Base-by-base conservation (phyloP, 306 rosid species). In the Sechiopsis laciniata region DNA sequence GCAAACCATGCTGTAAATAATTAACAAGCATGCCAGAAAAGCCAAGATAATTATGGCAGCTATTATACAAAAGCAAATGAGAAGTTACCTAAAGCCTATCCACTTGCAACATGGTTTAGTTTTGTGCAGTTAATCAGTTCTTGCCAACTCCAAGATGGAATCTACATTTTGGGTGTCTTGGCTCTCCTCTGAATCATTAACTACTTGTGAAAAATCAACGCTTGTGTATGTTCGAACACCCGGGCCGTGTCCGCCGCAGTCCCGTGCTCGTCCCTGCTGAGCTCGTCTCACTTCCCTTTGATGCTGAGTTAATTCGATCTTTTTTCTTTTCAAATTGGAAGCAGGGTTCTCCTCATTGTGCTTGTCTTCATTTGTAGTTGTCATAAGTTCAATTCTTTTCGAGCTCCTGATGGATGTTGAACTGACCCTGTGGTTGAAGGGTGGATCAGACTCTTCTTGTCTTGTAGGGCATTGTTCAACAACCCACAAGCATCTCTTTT, bases 221-320 rank as follows among this genome's bases (percentile, higher is more conserved):
- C 75, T 86, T 3, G 91, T 90, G 75, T 88, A 88, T 55, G 96
- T 93, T 80, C 80, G 72, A 71, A 88, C 71, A 45, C 98, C 98
- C 0, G 85, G 88, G 80, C 94, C 97, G 24, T 87, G 96, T 26
- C 98, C 88, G 45, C 82, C 85, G 45, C 64, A 78, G 62, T 90
- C 91, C 80, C 82, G 75, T 37, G 79, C 85, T 83, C 80, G 85
- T 61, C 96, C 96, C 83, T 84, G 90, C 26, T 93, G 96, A 8
- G 96, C 96, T 72, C 88, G 71, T 77, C 86, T 77, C 3, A 88
- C 91, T 82, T 93, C 96, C 87, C 79, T 88, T 68, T 92, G 92
- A 87, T 84, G 96, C 77, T 90, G 89, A 0, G 96, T 92, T 57
- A 85, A 61, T 69, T 90, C 92, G 7, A 79, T 57, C 81, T 83